Evolutionary conservation across 2,329 filamentous ascomycete species (phyloP).

Genomic region (Arthrobotrys sinensis): DNA sequence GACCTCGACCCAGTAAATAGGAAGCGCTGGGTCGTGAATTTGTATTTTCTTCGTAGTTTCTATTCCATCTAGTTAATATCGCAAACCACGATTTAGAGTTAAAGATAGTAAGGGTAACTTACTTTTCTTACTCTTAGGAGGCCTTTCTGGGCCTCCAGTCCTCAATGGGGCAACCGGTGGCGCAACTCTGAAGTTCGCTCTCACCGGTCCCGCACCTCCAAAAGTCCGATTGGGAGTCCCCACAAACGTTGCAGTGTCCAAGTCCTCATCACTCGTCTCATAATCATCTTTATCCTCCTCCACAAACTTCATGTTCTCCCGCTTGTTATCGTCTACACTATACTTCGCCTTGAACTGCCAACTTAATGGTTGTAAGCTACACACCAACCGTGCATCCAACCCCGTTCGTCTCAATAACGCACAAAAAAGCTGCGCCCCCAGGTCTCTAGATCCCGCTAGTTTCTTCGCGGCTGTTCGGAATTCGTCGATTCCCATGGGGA

Average conservation of each 20-base stretch:
- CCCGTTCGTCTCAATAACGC: conserved; percentile 86
- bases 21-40: conserved; percentile 80
- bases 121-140: conserved; percentile 44
- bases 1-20: conserved; percentile 94
- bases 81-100: not conserved
- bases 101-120: not conserved
- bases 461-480: conserved; percentile 80
- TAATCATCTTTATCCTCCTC: conserved; percentile 60
- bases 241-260: conserved; percentile 17
- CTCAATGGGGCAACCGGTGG: conserved; percentile 34
- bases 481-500: conserved; percentile 77
- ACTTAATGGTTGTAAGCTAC: conserved; percentile 84
- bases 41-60: conserved; percentile 66
- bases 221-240: conserved; percentile 55
- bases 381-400: conserved; percentile 85
- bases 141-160: conserved; percentile 13
- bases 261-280: conserved; percentile 48
- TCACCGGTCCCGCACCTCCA: conserved; percentile 52
- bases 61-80: conserved; percentile 56
- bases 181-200: conserved; percentile 47
- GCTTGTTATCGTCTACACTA: conserved; percentile 46
- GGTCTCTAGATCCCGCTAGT: conserved; percentile 85
- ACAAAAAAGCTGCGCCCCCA: conserved; percentile 92
- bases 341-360: conserved; percentile 58
- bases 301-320: conserved; percentile 39